phyloP scores from a whole-genome alignment of 441 rosid genomes.

The Biscutella laevigata region DNA sequence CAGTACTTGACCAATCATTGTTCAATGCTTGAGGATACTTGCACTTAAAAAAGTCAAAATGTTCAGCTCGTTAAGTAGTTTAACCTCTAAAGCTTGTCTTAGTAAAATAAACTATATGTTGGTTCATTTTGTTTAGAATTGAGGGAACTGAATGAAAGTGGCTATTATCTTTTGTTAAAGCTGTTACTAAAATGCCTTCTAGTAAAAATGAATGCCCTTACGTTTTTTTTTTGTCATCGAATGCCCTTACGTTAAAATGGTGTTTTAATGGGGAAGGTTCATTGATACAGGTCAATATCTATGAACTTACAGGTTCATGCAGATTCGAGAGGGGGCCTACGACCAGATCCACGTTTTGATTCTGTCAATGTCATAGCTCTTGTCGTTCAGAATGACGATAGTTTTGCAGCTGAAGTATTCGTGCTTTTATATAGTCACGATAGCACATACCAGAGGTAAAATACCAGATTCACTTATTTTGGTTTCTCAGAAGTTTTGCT shows the following conservation, averaged over 20 bases:
- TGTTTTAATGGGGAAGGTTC: constrained; percentile 3
- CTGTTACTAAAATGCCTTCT: background rate
- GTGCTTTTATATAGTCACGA: constrained; percentile 48
- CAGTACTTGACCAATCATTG: constrained; percentile 2
- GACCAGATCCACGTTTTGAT: constrained; percentile 85
- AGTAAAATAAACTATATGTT: background rate
- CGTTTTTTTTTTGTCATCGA: too few species aligned
- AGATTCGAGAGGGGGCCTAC: constrained; percentile 80
- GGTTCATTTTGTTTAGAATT: background rate
- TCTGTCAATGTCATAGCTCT: constrained; percentile 62
- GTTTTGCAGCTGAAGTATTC: constrained; percentile 34
- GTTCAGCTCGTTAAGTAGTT: background rate
- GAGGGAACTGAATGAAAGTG: background rate
- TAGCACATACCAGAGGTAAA: constrained; percentile 48
- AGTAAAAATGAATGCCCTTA: constrained; percentile 3
- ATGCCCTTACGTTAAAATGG: background rate
- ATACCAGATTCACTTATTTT: background rate
- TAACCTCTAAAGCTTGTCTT: background rate
- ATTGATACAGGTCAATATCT: constrained; percentile 8
- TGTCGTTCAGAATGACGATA: constrained; percentile 64
- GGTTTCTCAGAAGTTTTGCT: background rate
- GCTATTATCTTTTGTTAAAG: background rate
- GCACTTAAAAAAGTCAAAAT: constrained; percentile 7
- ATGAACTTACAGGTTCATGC: constrained; percentile 57
- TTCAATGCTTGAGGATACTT: constrained; percentile 7